Conservation (phyloP, 371 early-diverging fungal species). For the Mucor racemosus region DNA sequence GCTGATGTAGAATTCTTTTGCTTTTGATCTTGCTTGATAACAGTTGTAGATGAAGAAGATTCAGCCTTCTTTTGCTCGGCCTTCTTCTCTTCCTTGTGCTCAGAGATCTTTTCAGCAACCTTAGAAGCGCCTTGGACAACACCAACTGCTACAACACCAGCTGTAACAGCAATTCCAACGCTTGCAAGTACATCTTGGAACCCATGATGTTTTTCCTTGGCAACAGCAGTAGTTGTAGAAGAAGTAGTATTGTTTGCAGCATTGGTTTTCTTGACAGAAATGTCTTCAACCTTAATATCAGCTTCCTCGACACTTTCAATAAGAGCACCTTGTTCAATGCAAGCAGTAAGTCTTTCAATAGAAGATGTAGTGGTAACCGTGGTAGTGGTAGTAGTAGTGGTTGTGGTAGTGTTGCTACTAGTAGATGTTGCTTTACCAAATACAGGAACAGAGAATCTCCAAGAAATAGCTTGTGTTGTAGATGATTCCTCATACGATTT, state of each 20-base stretch:
- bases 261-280: conserved; percentile 28
- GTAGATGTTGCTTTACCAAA: conserved; percentile 34
- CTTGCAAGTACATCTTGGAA: conserved; percentile 25
- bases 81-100: conserved; percentile 7
- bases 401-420: not conserved
- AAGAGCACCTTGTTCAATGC: conserved; percentile 33
- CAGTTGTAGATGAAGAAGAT: not conserved
- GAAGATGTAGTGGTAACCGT: conserved; percentile 15
- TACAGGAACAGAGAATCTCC: conserved; percentile 50
- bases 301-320: conserved; percentile 37
- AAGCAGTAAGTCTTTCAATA: conserved; percentile 25
- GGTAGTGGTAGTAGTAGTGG: conserved; percentile 6
- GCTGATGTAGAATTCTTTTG: not conserved
- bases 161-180: conserved; percentile 31
- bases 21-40: conserved; percentile 7
- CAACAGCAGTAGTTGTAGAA: not conserved
- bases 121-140: conserved; percentile 21
- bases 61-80: not conserved
- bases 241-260: not conserved
- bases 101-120: conserved; percentile 21
- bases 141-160: conserved; percentile 24
- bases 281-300: conserved; percentile 27
- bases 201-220: conserved; percentile 19
- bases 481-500: conserved; percentile 13
- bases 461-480: conserved; percentile 23